phyloP scores from a whole-genome alignment of 2,329 filamentous ascomycete species.

The Fusarium pseudocircinatum region DNA sequence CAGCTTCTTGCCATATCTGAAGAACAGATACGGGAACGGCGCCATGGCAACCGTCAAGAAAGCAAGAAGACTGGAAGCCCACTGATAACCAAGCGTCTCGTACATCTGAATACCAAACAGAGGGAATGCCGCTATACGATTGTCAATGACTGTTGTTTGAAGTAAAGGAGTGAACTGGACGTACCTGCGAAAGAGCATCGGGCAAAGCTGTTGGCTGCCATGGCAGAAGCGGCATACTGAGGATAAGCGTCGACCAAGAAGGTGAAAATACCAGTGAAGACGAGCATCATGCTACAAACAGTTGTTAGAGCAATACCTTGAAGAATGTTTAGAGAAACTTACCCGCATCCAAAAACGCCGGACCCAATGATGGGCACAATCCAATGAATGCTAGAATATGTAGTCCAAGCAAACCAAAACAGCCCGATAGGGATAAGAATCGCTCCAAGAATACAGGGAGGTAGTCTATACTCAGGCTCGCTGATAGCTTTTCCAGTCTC shows the following conservation, averaged over 20 bases:
- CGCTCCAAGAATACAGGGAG: slow-evolving; percentile 18
- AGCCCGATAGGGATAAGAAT: slow-evolving; percentile 22
- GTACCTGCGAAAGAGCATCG: slow-evolving; percentile 32
- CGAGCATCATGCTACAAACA: not conserved
- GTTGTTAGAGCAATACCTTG: accelerated
- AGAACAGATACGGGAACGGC: slow-evolving; percentile 35
- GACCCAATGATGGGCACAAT: slow-evolving; percentile 29
- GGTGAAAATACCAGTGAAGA: slow-evolving; percentile 27
- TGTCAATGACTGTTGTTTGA: accelerated
- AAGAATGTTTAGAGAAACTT: not conserved
- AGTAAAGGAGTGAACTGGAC: accelerated
- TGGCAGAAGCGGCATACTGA: slow-evolving; percentile 34
- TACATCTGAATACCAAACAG: slow-evolving; percentile 34
- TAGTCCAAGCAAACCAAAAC: slow-evolving; percentile 37
- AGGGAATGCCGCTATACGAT: slow-evolving; percentile 11
- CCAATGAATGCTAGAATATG: slow-evolving; percentile 19
- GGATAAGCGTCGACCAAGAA: slow-evolving; percentile 37
- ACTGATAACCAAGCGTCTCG: slow-evolving; percentile 29
- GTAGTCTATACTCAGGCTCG: slow-evolving; percentile 27
- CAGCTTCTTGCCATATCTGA: slow-evolving; percentile 29
- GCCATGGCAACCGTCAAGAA: slow-evolving; percentile 33
- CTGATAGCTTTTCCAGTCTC: slow-evolving; percentile 9
- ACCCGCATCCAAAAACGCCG: slow-evolving; percentile 32
- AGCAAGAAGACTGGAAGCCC: slow-evolving; percentile 30
- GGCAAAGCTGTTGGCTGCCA: slow-evolving; percentile 35